These are phyloP conservation scores for Psilocybe cyanescens DNA, from an alignment of 768 basidiomycete genomes.

Conservation along the genomic window DNA sequence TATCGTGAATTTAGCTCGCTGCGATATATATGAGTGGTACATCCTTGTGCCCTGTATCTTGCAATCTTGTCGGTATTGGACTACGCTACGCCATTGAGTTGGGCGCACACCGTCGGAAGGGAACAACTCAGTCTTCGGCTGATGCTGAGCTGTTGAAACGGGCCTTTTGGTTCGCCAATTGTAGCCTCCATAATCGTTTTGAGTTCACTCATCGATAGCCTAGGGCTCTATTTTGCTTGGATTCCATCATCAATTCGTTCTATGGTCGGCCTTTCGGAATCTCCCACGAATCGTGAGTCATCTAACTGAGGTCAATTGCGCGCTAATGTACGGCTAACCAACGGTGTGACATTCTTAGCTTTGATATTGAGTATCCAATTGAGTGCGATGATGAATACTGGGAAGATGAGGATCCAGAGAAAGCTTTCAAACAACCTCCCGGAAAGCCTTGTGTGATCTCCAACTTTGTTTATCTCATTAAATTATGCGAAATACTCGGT, in stretches of 20 bases:
- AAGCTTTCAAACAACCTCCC: slow-evolving; percentile 72
- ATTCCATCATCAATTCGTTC: slow-evolving; percentile 51
- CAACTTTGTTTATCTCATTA: slow-evolving; percentile 57
- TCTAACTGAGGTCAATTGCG: not conserved
- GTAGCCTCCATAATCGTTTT: not conserved
- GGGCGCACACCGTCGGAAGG: slow-evolving; percentile 63
- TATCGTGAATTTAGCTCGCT: slow-evolving; percentile 43
- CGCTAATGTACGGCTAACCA: not conserved
- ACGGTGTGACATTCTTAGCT: slow-evolving; percentile 40
- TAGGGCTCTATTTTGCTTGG: slow-evolving; percentile 60
- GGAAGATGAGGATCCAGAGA: slow-evolving; percentile 58
- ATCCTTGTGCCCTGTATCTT: slow-evolving; percentile 63
- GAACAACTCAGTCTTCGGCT: slow-evolving; percentile 36
- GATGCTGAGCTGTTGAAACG: slow-evolving; percentile 81
- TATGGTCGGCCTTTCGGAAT: slow-evolving; percentile 78
- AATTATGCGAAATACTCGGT: slow-evolving; percentile 65
- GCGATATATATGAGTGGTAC: slow-evolving; percentile 58
- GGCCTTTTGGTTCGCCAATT: slow-evolving; percentile 55
- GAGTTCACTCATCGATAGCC: not conserved
- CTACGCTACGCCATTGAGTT: slow-evolving; percentile 79
- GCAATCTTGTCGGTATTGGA: slow-evolving; percentile 73
- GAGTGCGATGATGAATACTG: slow-evolving; percentile 80
- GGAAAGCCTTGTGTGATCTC: slow-evolving; percentile 60
- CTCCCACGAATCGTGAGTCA: slow-evolving; percentile 74
- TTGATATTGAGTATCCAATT: slow-evolving; percentile 71